Percentiles rank a stretch among this genome's conserved stretches.
Conservation (phyloP, 2,329 filamentous ascomycete genomes). For the Onygena corvina region DNA sequence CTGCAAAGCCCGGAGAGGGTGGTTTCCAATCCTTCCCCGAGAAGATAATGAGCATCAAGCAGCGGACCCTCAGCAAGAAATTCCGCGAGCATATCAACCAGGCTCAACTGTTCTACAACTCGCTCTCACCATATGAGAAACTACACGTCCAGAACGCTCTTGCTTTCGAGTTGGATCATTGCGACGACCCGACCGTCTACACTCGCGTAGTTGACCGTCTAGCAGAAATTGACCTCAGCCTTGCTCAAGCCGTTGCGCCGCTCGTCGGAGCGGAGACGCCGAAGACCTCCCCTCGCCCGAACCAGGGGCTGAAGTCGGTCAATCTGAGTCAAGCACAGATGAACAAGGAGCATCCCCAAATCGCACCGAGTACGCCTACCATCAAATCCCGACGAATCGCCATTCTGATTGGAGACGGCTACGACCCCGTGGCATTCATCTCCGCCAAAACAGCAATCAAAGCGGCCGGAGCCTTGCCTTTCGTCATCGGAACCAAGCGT, state of each 20-base stretch:
- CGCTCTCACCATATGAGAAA: slow-evolving; percentile 55
- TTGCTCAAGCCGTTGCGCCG: slow-evolving; percentile 57
- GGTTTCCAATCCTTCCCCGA: slow-evolving; percentile 57
- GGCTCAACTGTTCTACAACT: slow-evolving; percentile 75
- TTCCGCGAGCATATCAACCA: slow-evolving; percentile 68
- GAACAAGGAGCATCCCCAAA: slow-evolving; percentile 47
- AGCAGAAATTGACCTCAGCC: slow-evolving; percentile 56
- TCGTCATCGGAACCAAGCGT: slow-evolving; percentile 57
- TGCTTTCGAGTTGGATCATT: slow-evolving; percentile 65
- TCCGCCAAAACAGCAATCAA: slow-evolving; percentile 52
- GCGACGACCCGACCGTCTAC: slow-evolving; percentile 66
- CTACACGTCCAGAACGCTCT: slow-evolving; percentile 49
- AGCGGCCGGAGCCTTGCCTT: slow-evolving; percentile 51
- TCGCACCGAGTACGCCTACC: slow-evolving; percentile 45
- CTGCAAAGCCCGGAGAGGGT: slow-evolving; percentile 50
- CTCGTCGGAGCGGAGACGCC: slow-evolving; percentile 53
- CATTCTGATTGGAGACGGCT: slow-evolving; percentile 27
- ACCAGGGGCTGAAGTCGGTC: slow-evolving; percentile 57
- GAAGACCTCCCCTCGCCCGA: slow-evolving; percentile 40
- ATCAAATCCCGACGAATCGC: slow-evolving; percentile 57
- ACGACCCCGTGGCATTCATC: slow-evolving; percentile 48
- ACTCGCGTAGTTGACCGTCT: slow-evolving; percentile 56
- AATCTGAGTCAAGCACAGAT: slow-evolving; percentile 63
- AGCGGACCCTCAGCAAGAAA: slow-evolving; percentile 51
- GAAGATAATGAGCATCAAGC: slow-evolving; percentile 58